Evolutionary conservation across 306 rosid species (phyloP).

Genomic region (Fragaria vesca): DNA sequence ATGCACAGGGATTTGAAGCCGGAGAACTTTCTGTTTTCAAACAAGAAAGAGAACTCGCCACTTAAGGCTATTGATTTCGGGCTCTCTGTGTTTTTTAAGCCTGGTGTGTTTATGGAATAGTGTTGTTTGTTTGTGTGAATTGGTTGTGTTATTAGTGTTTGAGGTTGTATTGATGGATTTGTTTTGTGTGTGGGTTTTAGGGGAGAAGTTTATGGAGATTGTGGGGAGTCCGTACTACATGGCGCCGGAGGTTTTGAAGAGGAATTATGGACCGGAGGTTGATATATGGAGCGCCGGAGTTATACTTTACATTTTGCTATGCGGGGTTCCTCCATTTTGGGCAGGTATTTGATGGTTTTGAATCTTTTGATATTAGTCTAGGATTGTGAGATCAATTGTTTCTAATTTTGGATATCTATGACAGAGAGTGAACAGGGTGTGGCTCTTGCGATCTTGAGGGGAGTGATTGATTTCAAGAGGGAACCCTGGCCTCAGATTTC

Average conservation of each 20-base stretch:
- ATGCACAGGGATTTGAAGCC: conserved; percentile 90
- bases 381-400: conserved; percentile 10
- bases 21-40: conserved; percentile 74
- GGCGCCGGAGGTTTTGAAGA: conserved; percentile 89
- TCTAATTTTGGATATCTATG: conserved; percentile 10
- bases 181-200: conserved; percentile 30
- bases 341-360: conserved; percentile 46
- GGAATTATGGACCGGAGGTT: conserved; percentile 82
- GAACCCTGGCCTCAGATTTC: conserved; percentile 99
- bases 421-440: conserved; percentile 94
- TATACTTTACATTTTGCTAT: conserved; percentile 72
- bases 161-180: neutral
- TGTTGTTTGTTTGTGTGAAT: neutral
- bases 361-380: neutral
- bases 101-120: conserved; percentile 38
- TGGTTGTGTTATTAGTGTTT: conserved; percentile 1
- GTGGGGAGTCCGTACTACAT: conserved; percentile 92
- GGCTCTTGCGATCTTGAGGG: conserved; percentile 92
- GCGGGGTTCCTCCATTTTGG: conserved; percentile 96
- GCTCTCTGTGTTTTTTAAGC: conserved; percentile 76
- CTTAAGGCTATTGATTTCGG: conserved; percentile 89
- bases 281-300: conserved; percentile 93
- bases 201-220: conserved; percentile 75
- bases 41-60: conserved; percentile 72
- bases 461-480: conserved; percentile 95